Evolutionary conservation across 2,329 filamentous ascomycete species (phyloP).

Genomic region (Colletotrichum tanaceti): DNA sequence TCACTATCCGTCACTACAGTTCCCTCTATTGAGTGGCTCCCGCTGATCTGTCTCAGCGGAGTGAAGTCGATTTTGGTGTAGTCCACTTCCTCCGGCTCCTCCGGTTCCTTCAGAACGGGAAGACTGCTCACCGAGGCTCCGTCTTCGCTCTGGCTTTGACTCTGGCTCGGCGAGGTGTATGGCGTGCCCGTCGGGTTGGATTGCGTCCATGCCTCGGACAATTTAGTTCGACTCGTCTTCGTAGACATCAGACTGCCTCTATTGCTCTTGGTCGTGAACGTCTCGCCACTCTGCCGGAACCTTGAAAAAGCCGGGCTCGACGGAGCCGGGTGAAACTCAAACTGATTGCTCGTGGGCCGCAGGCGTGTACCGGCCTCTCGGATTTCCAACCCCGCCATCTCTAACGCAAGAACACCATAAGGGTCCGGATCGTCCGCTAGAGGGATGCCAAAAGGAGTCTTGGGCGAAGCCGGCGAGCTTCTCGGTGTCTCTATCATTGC

Average conservation of each 20-base stretch:
- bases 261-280: constrained; percentile 68
- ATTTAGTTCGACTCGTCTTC: constrained; percentile 74
- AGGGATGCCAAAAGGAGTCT: constrained; percentile 77
- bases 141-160: constrained; percentile 66
- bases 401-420: constrained; percentile 89
- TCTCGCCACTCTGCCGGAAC: constrained; percentile 76
- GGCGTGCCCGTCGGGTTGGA: constrained; percentile 65
- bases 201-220: constrained; percentile 77
- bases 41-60: constrained; percentile 60
- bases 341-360: constrained; percentile 80
- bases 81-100: constrained; percentile 67
- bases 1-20: constrained; percentile 39
- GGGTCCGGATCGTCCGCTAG: constrained; percentile 87
- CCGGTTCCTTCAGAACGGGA: constrained; percentile 53
- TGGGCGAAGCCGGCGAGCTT: constrained; percentile 45
- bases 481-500: constrained; percentile 64
- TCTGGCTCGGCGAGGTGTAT: constrained; percentile 65
- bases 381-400: constrained; percentile 89
- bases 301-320: constrained; percentile 76
- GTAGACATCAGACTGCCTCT: constrained; percentile 81
- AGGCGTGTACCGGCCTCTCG: constrained; percentile 85
- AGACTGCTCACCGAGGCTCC: constrained; percentile 58
- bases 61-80: constrained; percentile 69
- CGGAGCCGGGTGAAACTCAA: constrained; percentile 83
- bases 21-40: constrained; percentile 52